These are phyloP conservation scores for Rhodotorula sp. DNA, from an alignment of 1,284 basidiomycete species.

Conservation along the genomic window DNA sequence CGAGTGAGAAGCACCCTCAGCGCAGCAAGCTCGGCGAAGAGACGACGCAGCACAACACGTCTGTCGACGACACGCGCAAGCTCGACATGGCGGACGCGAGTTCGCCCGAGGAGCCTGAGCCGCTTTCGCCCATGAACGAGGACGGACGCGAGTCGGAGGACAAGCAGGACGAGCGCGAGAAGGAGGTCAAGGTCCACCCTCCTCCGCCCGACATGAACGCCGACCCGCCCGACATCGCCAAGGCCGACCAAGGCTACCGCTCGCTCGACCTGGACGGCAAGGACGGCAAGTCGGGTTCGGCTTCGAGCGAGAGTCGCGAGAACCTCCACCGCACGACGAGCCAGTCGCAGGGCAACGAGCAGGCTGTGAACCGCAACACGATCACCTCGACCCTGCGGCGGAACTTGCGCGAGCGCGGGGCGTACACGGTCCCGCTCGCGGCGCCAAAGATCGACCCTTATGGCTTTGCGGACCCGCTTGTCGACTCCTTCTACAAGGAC, in stretches of 20 bases:
- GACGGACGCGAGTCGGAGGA: neutral
- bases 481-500: constrained; percentile 79
- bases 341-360: constrained; percentile 24
- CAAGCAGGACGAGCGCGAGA: constrained; percentile 3
- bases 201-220: neutral
- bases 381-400: constrained; percentile 20
- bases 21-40: neutral
- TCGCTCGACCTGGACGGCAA: neutral
- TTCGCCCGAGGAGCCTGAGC: neutral
- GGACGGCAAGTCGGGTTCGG: neutral
- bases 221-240: constrained; percentile 28
- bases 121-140: constrained; percentile 13
- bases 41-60: constrained; percentile 3
- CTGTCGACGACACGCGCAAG: constrained; percentile 24
- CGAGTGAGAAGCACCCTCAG: neutral
- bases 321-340: neutral
- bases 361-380: constrained; percentile 27
- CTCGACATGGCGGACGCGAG: constrained; percentile 14
- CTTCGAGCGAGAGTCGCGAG: neutral
- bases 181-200: constrained; percentile 8
- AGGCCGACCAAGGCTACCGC: constrained; percentile 15
- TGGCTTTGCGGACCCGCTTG: constrained; percentile 81
- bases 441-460: constrained; percentile 70
- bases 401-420: constrained; percentile 36
- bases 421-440: constrained; percentile 62